Base-by-base conservation (phyloP, 177 flowering plant species). In the Telopea speciosissima region DNA sequence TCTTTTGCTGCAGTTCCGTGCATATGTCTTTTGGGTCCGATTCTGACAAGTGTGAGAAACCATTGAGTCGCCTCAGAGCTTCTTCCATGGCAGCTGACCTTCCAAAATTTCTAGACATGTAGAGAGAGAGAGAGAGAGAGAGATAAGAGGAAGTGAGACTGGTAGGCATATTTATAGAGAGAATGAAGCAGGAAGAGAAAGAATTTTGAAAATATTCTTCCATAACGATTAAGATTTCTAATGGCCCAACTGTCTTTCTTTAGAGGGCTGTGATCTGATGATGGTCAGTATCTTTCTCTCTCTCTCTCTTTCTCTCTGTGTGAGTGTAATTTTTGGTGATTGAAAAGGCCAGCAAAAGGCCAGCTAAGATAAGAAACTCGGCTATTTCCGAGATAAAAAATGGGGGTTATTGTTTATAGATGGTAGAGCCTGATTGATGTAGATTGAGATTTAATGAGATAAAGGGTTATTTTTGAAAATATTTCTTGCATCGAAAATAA, bases 341-440 rank as follows among this genome's bases (percentile, higher is more conserved):
- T 36, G 40, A 36, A 36, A 36, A 36, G 66, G 79, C 71, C 81
- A 82, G 84, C 79, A n/a, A n/a, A n/a, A n/a, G n/a, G n/a, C n/a
- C n/a, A n/a, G n/a, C n/a, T 74, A 77, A 69, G 67, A 61, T 59
- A 12, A 77, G 77, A 73, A 73, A 79, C 31, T 76, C 45, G 44
- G 40, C 81, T 64, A 80, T 82, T 82, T 77, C 81, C 85, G 26
- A 82, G 79, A 69, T 65, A 14, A 59, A 14, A 59, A 69, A 42
- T 68, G 68, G 44, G 14, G n/a, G 25, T 33, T 33, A 28, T 21
- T 44, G 66, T 24, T 63, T 62, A 67, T 24, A n/a, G 63, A 62
- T 65, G 31, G 22, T 58, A 54, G 72, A 77, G 42, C 66, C 68
- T 79, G 81, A 77, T 77, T 79, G 82, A 77, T 75, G 76, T 31